These are phyloP conservation scores for Rosa hybrid DNA, from an alignment of 331 rosid genomes.

Conservation along the genomic window DNA sequence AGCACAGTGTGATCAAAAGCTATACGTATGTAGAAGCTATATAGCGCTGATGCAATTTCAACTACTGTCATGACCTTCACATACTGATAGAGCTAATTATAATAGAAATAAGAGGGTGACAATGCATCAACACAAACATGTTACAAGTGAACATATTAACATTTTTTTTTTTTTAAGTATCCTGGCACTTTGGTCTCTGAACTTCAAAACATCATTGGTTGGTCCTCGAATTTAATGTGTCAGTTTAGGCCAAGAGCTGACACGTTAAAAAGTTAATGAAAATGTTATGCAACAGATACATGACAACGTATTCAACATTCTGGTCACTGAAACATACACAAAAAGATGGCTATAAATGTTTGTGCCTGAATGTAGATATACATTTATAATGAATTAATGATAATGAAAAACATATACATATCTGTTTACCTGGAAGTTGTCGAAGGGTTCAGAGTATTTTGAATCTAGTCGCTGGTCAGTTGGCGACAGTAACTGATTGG, in stretches of 20 bases:
- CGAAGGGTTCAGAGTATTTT: slow-evolving; percentile 52
- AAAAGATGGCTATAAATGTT: background rate
- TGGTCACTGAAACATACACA: background rate
- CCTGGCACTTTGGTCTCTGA: background rate
- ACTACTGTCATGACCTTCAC: background rate
- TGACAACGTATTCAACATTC: background rate
- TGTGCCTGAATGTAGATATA: background rate
- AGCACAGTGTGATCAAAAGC: background rate
- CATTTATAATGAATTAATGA: background rate
- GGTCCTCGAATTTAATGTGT: background rate
- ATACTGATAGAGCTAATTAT: background rate
- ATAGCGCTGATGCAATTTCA: background rate
- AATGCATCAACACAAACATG: background rate
- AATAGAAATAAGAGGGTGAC: background rate
- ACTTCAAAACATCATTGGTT: background rate
- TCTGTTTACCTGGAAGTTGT: slow-evolving; percentile 68
- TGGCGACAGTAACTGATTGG: slow-evolving; percentile 70
- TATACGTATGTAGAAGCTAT: background rate
- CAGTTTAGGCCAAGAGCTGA: background rate
- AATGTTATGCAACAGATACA: background rate
- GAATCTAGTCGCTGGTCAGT: slow-evolving; percentile 51
- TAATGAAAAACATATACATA: background rate
- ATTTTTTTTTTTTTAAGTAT: background rate
- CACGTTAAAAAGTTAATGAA: background rate
- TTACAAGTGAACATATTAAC: background rate